A percentile compares a stretch with the other conserved stretches of the same genome.
phyloP scores from a whole-genome alignment of 2,329 filamentous ascomycete species.

The Pseudogymnoascus sp. region DNA sequence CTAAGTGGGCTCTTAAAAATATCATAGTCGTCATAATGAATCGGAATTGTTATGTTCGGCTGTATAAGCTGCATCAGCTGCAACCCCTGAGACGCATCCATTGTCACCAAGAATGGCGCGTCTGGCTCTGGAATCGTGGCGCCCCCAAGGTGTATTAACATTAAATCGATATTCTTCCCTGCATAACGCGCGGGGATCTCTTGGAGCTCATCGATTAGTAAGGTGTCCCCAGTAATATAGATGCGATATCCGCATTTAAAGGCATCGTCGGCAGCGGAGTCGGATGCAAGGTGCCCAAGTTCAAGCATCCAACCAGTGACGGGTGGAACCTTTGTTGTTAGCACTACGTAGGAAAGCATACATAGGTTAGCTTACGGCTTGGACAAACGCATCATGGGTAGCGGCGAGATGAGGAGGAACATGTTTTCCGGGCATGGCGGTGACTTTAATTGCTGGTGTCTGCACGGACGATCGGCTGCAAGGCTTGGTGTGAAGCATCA shows the following conservation, averaged over 20 bases:
- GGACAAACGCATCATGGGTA: constrained; percentile 35
- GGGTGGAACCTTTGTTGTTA: constrained; percentile 41
- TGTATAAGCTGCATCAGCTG: constrained; percentile 52
- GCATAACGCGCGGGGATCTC: constrained; percentile 51
- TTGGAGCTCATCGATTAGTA: constrained; percentile 54
- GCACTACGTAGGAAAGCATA: no score
- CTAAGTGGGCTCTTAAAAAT: no score
- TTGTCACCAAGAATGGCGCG: constrained; percentile 54
- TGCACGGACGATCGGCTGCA: background rate
- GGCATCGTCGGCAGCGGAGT: constrained; percentile 16
- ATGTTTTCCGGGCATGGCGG: constrained; percentile 59
- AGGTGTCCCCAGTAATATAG: constrained; percentile 61
- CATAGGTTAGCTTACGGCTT: constrained; percentile 19
- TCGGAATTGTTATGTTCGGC: constrained; percentile 55
- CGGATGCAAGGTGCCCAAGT: constrained; percentile 39
- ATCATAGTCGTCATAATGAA: constrained; percentile 47
- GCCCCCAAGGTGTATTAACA: constrained; percentile 59
- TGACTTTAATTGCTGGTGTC: constrained; percentile 45
- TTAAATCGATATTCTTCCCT: constrained; percentile 51
- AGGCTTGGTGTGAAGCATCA: constrained; percentile 37
- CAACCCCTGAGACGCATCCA: constrained; percentile 58
- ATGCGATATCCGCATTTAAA: constrained; percentile 48
- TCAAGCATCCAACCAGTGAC: constrained; percentile 63
- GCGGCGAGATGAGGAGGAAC: constrained; percentile 39
- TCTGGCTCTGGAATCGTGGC: constrained; percentile 56